phyloP scores from a whole-genome alignment of 1,284 basidiomycete genomes.

The Ustilago nuda region DNA sequence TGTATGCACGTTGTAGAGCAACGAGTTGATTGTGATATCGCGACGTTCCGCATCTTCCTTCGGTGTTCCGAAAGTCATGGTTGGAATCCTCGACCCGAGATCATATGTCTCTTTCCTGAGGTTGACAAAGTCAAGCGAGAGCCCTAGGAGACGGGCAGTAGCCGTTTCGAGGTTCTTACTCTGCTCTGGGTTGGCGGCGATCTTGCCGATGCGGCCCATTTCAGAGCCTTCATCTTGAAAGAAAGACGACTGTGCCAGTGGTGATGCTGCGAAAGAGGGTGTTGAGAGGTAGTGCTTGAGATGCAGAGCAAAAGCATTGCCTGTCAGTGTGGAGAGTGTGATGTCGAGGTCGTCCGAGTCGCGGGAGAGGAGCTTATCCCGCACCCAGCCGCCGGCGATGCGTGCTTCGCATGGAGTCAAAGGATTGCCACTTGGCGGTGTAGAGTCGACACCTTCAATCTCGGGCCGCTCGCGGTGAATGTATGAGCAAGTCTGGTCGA shows the following conservation, averaged over 20 bases:
- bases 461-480: conserved; percentile 48
- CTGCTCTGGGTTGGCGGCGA: conserved; percentile 95
- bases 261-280: conserved; percentile 54
- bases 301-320: conserved; percentile 85
- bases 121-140: conserved; percentile 95
- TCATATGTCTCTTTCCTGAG: conserved; percentile 90
- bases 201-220: conserved; percentile 75
- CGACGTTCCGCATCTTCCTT: conserved; percentile 88
- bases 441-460: conserved; percentile 40
- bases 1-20: conserved; percentile 96
- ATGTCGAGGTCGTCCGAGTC: conserved; percentile 94
- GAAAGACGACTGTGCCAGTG: conserved; percentile 71
- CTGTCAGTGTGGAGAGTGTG: conserved; percentile 86
- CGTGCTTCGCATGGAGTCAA: conserved; percentile 50
- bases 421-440: conserved; percentile 36
- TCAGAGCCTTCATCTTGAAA: conserved; percentile 35
- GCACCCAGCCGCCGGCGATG: conserved; percentile 90
- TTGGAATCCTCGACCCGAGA: conserved; percentile 86
- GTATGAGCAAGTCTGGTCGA: conserved; percentile 61
- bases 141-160: conserved; percentile 82
- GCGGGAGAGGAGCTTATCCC: conserved; percentile 90
- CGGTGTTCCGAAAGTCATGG: conserved; percentile 87
- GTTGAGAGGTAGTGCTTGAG: conserved; percentile 79
- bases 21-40: conserved; percentile 93
- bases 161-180: conserved; percentile 98